phyloP scores from a whole-genome alignment of 2,329 filamentous ascomycete genomes.

The Curvularia lunata region DNA sequence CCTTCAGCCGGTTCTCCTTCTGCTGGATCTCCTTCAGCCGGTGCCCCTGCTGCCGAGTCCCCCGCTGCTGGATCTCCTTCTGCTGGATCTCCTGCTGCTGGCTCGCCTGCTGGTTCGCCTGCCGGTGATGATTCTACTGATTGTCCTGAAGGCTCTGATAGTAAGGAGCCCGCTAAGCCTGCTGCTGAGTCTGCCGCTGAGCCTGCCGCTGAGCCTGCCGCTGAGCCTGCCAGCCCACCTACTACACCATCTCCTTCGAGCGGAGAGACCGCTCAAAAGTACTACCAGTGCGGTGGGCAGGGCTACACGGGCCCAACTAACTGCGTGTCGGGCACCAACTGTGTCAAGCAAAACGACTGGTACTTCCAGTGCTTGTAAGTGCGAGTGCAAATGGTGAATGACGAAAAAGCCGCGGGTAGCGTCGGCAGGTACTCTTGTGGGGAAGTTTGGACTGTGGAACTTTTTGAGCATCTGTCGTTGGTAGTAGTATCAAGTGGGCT shows the following conservation, averaged over 20 bases:
- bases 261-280: slow-evolving; percentile 39
- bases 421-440: slow-evolving; percentile 1
- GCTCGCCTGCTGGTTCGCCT: neutral
- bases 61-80: too few species aligned
- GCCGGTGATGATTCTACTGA: too few species aligned
- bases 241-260: slow-evolving; percentile 31
- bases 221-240: neutral
- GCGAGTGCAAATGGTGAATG: neutral
- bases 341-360: slow-evolving; percentile 52
- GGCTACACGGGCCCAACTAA: slow-evolving; percentile 50
- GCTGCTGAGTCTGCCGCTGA: too few species aligned
- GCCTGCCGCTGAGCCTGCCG: neutral
- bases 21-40: too few species aligned
- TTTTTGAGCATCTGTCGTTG: slow-evolving; percentile 8
- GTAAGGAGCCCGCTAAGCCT: too few species aligned
- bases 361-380: slow-evolving; percentile 55
- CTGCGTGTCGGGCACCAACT: slow-evolving; percentile 51
- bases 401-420: neutral
- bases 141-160: too few species aligned
- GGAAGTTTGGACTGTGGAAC: slow-evolving; percentile 6
- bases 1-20: neutral
- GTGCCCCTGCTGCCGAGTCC: too few species aligned
- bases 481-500: slow-evolving; percentile 15
- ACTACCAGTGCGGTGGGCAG: slow-evolving; percentile 56
- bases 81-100: too few species aligned